Percentiles rank a stretch among this genome's conserved stretches.
Evolutionary conservation across 805 yeast species (phyloP).

Genomic region (Metschnikowia baotianmanensis): DNA sequence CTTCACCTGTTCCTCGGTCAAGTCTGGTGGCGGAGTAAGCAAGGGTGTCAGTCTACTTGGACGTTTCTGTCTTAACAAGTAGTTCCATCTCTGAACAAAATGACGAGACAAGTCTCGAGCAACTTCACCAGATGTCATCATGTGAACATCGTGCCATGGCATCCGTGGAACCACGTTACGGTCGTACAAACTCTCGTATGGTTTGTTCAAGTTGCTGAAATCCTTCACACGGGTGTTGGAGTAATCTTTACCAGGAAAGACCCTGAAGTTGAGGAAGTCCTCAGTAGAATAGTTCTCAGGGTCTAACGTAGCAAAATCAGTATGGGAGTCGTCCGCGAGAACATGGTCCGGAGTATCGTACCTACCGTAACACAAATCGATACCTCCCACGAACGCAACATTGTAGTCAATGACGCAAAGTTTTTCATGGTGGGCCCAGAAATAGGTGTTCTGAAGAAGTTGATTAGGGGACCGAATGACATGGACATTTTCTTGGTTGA

Average conservation of each 20-base stretch:
- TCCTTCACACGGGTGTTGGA: slow-evolving; percentile 94
- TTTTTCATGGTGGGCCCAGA: slow-evolving; percentile 99
- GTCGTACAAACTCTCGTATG: slow-evolving; percentile 90
- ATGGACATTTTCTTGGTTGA: slow-evolving; percentile 79
- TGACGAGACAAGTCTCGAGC: slow-evolving; percentile 93
- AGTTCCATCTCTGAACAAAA: slow-evolving; percentile 97
- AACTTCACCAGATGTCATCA: slow-evolving; percentile 90
- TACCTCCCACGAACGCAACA: slow-evolving; percentile 90
- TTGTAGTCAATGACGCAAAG: slow-evolving; percentile 83
- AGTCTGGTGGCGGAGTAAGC: slow-evolving; percentile 88
- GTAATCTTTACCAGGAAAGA: slow-evolving; percentile 95
- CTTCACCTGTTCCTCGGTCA: slow-evolving; percentile 66
- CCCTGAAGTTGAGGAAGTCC: slow-evolving; percentile 51
- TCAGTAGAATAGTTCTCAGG: slow-evolving; percentile 34
- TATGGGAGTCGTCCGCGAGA: slow-evolving; percentile 65
- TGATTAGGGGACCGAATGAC: slow-evolving; percentile 95
- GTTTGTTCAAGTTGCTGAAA: slow-evolving; percentile 74
- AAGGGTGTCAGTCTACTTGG: slow-evolving; percentile 94
- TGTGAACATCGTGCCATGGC: slow-evolving; percentile 99
- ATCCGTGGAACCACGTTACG: slow-evolving; percentile 78
- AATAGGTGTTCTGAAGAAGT: slow-evolving; percentile 84
- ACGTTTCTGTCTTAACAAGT: slow-evolving; percentile 83
- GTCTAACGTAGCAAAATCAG: slow-evolving; percentile 32
- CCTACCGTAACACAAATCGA: slow-evolving; percentile 93
- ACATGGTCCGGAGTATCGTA: slow-evolving; percentile 97